Evolutionary conservation across 2,329 filamentous ascomycete species (phyloP), one percentile per base, ranked within the genome.

Genomic region (Bretziella fagacearum): DNA sequence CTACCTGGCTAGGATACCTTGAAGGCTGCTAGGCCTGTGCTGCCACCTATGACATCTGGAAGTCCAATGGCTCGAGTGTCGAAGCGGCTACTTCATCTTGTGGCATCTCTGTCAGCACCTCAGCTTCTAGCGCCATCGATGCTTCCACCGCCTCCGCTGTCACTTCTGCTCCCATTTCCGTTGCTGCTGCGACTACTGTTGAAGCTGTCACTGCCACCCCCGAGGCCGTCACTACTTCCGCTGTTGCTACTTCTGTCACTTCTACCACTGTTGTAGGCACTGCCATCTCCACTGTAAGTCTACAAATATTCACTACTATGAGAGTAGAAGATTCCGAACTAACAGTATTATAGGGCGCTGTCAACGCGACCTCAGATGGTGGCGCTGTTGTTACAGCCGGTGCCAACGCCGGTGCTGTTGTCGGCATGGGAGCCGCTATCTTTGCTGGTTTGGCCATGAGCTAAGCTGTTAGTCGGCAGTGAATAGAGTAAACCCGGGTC

Each of bases 21-120:
- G 55, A 63, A 20, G 62, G 56, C 23, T 72, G 69, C 53, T 59
- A 69, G 23, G 55, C 63, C 40, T 70, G 67, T 49, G 66, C 66
- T 35, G 51, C 61, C 26, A 54, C 60, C 17, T 62, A 60, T 45
- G 56, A 66, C 25, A 65, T 69, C 53, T 69, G 66, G 66, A 53
- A 60, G 36, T 59, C 62, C 51, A 69, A 70, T 43, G 62, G 64
- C 13, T 48, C 53, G 15, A 56, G 59, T 7, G 60, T 70, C 17
- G 51, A 53, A 15, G 53, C 53, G 1, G 64, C 62, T 18, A 66
- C 66, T 10, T 51, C 58, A 13, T 58, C 54, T 6, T 65, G 65
- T 50, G 59, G 60, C 48, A 40, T 42, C 40, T 36, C 32, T 6
- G 35, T 39, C 25, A 44, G 32, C 17, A 15, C 36, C 3, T 37